These are phyloP conservation scores for Patellifolia procumbens DNA, from an alignment of 179 eudicot genomes.

Conservation along the genomic window DNA sequence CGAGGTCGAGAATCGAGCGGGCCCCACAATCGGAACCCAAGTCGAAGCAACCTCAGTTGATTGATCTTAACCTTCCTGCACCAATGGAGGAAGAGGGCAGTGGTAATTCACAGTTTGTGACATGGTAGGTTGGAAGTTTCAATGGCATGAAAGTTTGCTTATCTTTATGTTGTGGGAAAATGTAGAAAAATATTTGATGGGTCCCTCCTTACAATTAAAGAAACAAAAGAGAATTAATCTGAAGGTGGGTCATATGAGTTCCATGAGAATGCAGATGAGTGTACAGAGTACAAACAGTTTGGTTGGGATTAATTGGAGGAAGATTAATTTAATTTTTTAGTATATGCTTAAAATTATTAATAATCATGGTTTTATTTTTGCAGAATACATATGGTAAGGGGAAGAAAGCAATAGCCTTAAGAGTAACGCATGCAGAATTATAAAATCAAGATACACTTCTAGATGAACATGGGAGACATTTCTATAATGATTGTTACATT, in stretches of 20 bases:
- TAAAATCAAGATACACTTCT: constrained; percentile 65
- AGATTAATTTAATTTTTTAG: constrained; percentile 5
- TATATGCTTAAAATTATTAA: constrained; percentile 15
- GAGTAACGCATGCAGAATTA: constrained; percentile 60
- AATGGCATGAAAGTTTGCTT: constrained; percentile 34
- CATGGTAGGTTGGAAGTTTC: constrained; percentile 54
- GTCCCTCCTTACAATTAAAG: constrained; percentile 12
- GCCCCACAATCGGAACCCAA: constrained; percentile 24
- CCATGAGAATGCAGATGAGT: constrained; percentile 30
- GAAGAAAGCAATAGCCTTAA: constrained; percentile 58
- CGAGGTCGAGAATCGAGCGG: background rate
- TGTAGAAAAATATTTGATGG: constrained; percentile 17
- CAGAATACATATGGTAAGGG: constrained; percentile 57
- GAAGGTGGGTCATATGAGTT: constrained; percentile 38
- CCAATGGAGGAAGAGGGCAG: constrained; percentile 62
- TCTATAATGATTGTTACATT: constrained; percentile 65
- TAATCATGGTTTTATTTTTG: background rate
- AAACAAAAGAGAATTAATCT: constrained; percentile 22
- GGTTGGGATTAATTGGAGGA: constrained; percentile 24
- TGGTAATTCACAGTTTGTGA: constrained; percentile 43
- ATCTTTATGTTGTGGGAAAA: too few species aligned
- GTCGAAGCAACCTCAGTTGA: constrained; percentile 34
- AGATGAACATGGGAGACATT: constrained; percentile 63
- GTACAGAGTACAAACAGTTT: constrained; percentile 33
- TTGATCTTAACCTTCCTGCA: constrained; percentile 88